phyloP scores from a whole-genome alignment of 2,329 filamentous ascomycete species.

The Diaporthe sp. region DNA sequence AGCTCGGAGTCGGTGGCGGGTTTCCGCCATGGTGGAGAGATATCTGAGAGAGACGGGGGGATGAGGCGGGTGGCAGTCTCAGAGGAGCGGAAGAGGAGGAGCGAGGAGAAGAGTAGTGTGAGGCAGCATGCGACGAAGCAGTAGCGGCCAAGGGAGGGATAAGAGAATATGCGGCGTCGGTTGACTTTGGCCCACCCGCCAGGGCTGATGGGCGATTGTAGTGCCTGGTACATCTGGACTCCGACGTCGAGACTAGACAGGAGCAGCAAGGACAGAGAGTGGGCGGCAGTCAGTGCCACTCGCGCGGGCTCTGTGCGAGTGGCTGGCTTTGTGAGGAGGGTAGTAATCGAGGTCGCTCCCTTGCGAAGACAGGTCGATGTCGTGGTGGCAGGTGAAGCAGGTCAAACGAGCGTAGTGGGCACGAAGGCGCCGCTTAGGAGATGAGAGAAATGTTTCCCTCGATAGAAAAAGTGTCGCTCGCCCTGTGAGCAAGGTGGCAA shows the following conservation, averaged over 20 bases:
- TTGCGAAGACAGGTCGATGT: not conserved
- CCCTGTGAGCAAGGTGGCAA: not conserved
- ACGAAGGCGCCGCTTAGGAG: not conserved
- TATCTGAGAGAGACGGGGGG: slow-evolving; percentile 30
- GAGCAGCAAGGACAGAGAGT: not conserved
- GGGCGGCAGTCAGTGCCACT: not conserved
- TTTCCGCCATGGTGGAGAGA: slow-evolving; percentile 39
- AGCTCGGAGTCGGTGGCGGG: slow-evolving; percentile 42
- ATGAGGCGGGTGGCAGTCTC: slow-evolving; percentile 28
- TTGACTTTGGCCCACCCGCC: slow-evolving; percentile 36
- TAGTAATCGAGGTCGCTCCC: not conserved
- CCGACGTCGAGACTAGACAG: not conserved
- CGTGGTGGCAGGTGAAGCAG: not conserved
- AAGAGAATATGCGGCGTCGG: slow-evolving; percentile 35
- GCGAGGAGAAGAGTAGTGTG: slow-evolving; percentile 37
- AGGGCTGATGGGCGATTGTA: slow-evolving; percentile 37
- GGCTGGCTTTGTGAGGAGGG: slow-evolving; percentile 1
- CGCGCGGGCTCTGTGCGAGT: slow-evolving; percentile 28
- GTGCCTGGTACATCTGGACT: slow-evolving; percentile 31
- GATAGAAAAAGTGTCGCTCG: not conserved
- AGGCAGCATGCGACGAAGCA: slow-evolving; percentile 38
- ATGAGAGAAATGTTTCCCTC: not conserved
- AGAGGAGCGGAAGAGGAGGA: slow-evolving; percentile 40
- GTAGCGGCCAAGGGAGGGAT: slow-evolving; percentile 34
- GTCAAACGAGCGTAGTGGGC: slow-evolving; percentile 31